Evolutionary conservation across 345 rosid species (phyloP).

Genomic region (Corymbia maculata): DNA sequence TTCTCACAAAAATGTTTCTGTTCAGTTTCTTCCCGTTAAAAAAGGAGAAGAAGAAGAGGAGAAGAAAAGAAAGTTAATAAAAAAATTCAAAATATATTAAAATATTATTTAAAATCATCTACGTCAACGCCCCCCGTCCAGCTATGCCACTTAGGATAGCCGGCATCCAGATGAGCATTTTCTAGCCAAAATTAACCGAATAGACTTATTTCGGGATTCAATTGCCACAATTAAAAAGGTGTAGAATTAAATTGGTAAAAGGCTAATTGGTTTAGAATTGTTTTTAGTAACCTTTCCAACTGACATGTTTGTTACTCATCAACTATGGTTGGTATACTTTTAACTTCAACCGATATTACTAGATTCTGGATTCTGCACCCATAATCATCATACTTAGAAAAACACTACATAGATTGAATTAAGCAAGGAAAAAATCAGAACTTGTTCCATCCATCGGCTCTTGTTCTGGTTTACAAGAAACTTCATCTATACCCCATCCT

Average conservation of each 20-base stretch:
- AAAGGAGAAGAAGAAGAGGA: too few relatives aligned
- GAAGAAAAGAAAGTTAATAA: too few relatives aligned
- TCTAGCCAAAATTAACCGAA: too few relatives aligned
- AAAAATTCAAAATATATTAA: too few relatives aligned
- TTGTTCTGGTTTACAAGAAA: neutral
- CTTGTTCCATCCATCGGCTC: neutral
- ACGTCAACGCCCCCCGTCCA: too few relatives aligned
- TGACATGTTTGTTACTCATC: neutral
- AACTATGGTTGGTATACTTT: neutral
- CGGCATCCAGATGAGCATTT: too few relatives aligned
- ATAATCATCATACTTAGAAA: neutral
- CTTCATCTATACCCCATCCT: neutral
- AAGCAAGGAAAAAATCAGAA: neutral
- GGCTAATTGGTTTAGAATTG: too few relatives aligned
- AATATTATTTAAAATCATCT: too few relatives aligned
- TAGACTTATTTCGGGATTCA: too few relatives aligned
- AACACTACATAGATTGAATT: neutral
- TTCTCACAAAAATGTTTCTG: too few relatives aligned
- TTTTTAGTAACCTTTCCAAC: neutral
- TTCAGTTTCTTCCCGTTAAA: too few relatives aligned
- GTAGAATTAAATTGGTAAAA: neutral
- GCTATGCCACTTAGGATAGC: too few relatives aligned
- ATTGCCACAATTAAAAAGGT: neutral
- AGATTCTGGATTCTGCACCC: neutral
- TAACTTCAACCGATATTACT: neutral